Evolutionary conservation across 352 stramenopile species (phyloP), one percentile per base, ranked within the genome.

Genomic region (Pythium pyrilobum): DNA sequence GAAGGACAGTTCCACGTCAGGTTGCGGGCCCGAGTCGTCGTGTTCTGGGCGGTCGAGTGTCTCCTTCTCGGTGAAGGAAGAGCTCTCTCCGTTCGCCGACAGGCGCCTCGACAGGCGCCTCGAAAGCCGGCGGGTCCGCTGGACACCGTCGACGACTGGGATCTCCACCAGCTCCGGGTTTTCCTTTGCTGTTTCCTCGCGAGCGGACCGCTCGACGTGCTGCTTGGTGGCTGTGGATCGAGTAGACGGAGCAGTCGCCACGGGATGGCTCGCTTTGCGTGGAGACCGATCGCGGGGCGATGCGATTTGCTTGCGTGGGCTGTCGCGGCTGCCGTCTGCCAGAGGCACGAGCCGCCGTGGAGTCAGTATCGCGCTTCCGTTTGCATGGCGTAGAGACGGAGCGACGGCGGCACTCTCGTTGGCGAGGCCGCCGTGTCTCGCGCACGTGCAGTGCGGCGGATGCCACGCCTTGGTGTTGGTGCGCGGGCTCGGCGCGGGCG

Each of bases 401-500:
- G n/a, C n/a, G n/a, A n/a, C n/a, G n/a, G n/a, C n/a, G n/a, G n/a
- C n/a, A n/a, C n/a, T n/a, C 16, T 39, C 33, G 16, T 31, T 41
- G 24, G 52, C 36, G 7, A 16, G 38, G 36, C 38, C 41, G 15
- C 52, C 47, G 36, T 81, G 70, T 16, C 68, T 56, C 5, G 59
- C 52, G 15, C 67, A 74, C n/a, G 73, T 66, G 39, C 70, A 79
- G 25, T 72, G 52, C 20, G 61, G 63, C 28, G 69, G 67, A 38
- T 77, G 71, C 50, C 49, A 62, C n/a, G 54, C 46, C 55, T 69
- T 63, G 18, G 74, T 69, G 36, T 69, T 68, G 20, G 66, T 67
- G 9, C 72, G 70, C 24, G 70, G 61, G 34, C 61, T 79, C 20
- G 66, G 50, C 23, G 59, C 65, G 12, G 62, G 52, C 52, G 67